Evolutionary conservation across 108 stramenopile genomes (phyloP).

Genomic region (Parietichytrium sp.): DNA sequence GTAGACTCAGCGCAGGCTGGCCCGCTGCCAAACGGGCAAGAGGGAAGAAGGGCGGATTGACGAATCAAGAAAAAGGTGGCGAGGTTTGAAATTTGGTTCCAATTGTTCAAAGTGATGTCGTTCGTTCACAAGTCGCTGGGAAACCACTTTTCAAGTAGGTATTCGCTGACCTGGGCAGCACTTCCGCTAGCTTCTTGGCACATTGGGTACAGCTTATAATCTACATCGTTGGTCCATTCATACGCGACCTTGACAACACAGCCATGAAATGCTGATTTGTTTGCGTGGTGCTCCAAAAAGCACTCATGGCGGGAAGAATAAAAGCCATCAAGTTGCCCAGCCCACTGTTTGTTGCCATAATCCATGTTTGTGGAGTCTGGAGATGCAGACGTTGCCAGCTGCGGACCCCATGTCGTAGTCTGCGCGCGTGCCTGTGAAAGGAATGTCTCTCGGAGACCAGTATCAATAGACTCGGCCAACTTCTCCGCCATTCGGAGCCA

Average conservation of each 20-base stretch:
- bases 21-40: too few species aligned
- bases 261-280: neutral
- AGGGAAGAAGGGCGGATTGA: too few species aligned
- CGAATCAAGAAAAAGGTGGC: too few species aligned
- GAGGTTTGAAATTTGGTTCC: too few species aligned
- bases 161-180: too few species aligned
- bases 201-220: neutral
- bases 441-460: neutral
- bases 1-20: too few species aligned
- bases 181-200: too few species aligned
- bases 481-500: neutral
- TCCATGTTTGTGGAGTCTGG: conserved; percentile 25
- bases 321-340: conserved; percentile 4
- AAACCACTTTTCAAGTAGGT: too few species aligned
- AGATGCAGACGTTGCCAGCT: neutral
- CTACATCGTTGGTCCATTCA: neutral
- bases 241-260: neutral
- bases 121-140: too few species aligned
- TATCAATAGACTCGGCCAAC: neutral
- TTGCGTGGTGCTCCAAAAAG: neutral
- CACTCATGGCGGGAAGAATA: neutral
- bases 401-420: conserved; percentile 27
- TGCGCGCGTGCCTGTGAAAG: neutral
- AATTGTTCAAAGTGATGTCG: too few species aligned
- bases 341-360: conserved; percentile 33